Conservation (phyloP, 306 rosid species). For the Geum urbanum region DNA sequence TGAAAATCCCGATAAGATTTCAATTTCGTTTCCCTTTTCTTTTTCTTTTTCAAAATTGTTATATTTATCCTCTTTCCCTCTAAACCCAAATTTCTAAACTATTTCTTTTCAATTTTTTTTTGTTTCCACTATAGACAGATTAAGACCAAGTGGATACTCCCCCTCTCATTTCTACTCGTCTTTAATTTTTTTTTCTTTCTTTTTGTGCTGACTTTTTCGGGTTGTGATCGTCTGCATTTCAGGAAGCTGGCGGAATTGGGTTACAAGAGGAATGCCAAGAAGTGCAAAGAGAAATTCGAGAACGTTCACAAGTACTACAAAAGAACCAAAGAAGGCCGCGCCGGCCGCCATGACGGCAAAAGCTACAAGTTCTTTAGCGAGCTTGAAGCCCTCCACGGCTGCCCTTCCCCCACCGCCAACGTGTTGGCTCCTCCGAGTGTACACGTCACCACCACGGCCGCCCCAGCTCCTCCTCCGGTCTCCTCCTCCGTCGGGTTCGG, state of each 20-base stretch:
- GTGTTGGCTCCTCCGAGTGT: slow-evolving; percentile 6
- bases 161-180: background rate
- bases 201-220: background rate
- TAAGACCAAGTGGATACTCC: background rate
- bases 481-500: slow-evolving; percentile 14
- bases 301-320: slow-evolving; percentile 48
- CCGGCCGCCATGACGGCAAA: slow-evolving; percentile 52
- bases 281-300: slow-evolving; percentile 54
- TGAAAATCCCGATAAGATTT: slow-evolving; percentile 38
- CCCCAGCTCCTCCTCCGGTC: background rate
- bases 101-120: background rate
- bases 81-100: background rate
- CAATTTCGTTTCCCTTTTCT: background rate
- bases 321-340: slow-evolving; percentile 48
- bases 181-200: background rate
- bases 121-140: background rate
- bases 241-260: slow-evolving; percentile 47
- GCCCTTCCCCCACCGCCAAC: background rate
- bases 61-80: background rate
- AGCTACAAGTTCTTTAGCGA: slow-evolving; percentile 44
- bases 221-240: slow-evolving; percentile 12
- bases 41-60: background rate
- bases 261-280: slow-evolving; percentile 35
- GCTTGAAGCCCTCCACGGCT: slow-evolving; percentile 46
- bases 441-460: background rate